phyloP scores from a whole-genome alignment of 1,284 basidiomycete species.

The Pseudozyma flocculosa region DNA sequence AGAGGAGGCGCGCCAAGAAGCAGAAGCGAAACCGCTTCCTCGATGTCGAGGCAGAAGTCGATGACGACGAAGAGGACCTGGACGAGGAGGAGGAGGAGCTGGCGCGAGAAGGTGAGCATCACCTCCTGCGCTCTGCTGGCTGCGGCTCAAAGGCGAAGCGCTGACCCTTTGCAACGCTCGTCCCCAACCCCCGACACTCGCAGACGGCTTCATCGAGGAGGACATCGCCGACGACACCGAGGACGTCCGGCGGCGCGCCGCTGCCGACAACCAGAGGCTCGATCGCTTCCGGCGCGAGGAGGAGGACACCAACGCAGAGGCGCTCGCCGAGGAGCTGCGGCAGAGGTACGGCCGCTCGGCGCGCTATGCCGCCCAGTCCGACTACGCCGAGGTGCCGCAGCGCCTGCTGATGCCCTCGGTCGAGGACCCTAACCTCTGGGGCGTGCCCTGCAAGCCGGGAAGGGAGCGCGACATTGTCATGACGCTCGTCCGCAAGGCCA shows the following conservation, averaged over 20 bases:
- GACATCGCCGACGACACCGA: conserved; percentile 69
- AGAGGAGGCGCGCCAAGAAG: conserved; percentile 37
- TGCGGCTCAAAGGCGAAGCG: too few species aligned
- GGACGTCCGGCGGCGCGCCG: conserved; percentile 64
- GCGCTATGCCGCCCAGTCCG: conserved; percentile 60
- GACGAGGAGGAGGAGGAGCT: conserved; percentile 58
- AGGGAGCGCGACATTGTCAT: conserved; percentile 89
- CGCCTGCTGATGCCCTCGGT: conserved; percentile 95
- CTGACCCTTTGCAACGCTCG: conserved; percentile 9
- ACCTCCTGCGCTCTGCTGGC: too few species aligned
- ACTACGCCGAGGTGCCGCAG: conserved; percentile 78
- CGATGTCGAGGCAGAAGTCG: conserved; percentile 83
- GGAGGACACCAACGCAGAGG: conserved; percentile 79
- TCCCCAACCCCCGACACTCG: conserved; percentile 6
- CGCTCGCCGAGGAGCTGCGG: conserved; percentile 80
- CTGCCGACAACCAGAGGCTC: conserved; percentile 71
- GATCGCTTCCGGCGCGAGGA: conserved; percentile 74
- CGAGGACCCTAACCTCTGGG: conserved; percentile 93
- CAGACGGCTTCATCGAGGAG: conserved; percentile 73
- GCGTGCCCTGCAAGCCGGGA: conserved; percentile 89
- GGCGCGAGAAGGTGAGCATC: conserved; percentile 33
- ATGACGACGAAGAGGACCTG: conserved; percentile 66
- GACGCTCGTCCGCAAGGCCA: conserved; percentile 88
- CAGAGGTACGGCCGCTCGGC: conserved; percentile 70
- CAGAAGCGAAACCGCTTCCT: conserved; percentile 72